Evolutionary conservation across 176 grass and related monocot species (phyloP).

Genomic region (Bromus sterilis): DNA sequence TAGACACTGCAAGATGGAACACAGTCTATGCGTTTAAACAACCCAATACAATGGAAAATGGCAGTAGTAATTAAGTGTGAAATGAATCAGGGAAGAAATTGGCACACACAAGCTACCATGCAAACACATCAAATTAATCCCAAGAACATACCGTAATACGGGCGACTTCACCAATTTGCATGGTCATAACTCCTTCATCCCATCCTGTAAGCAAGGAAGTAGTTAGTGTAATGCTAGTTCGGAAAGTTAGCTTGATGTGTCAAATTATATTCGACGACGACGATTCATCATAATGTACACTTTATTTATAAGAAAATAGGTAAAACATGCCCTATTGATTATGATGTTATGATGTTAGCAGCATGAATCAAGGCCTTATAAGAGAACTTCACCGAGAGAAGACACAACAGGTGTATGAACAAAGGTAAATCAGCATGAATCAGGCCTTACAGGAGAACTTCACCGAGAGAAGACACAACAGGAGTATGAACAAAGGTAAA

Average conservation of each 20-base stretch:
- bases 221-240: background rate
- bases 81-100: background rate
- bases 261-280: background rate
- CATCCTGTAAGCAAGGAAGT: conserved; percentile 52
- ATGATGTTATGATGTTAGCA: background rate
- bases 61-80: background rate
- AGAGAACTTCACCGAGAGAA: background rate
- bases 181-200: conserved; percentile 92
- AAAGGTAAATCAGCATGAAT: background rate
- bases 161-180: conserved; percentile 91
- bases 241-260: background rate
- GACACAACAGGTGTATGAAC: background rate
- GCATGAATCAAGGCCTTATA: background rate
- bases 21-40: background rate
- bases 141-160: conserved; percentile 51
- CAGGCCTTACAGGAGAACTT: background rate
- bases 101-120: background rate
- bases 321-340: background rate
- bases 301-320: background rate
- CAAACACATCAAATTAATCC: background rate
- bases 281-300: background rate
- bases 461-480: background rate
- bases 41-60: background rate
- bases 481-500: background rate
- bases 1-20: background rate